Conservation (phyloP, 805 yeast genomes). For the Wickerhamiella qilinensis region DNA sequence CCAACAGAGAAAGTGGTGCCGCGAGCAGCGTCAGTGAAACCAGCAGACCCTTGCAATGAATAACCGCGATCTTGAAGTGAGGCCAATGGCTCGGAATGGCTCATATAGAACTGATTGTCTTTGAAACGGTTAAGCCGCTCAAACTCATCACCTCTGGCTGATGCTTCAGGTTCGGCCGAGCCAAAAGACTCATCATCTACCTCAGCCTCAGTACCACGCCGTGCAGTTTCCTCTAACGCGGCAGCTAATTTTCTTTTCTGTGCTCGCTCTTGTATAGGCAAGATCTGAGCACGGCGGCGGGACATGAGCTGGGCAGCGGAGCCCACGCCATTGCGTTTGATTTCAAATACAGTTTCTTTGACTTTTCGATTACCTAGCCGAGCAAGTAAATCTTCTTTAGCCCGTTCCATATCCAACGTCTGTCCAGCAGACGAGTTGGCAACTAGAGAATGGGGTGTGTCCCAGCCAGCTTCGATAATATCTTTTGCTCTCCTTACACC, state of each 20-base stretch:
- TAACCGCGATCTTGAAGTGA: constrained; percentile 71
- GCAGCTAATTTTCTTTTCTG: constrained; percentile 39
- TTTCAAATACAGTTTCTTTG: constrained; percentile 90
- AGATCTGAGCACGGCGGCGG: constrained; percentile 70
- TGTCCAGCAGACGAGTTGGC: constrained; percentile 28
- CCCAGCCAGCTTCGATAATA: constrained; percentile 50
- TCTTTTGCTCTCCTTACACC: constrained; percentile 78
- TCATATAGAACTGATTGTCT: constrained; percentile 67
- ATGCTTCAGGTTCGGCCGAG: constrained; percentile 24
- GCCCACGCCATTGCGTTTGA: constrained; percentile 34
- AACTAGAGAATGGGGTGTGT: constrained; percentile 63
- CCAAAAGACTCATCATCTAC: constrained; percentile 11
- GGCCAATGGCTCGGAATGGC: constrained; percentile 76
- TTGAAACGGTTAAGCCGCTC: constrained; percentile 36
- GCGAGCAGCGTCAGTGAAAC: constrained; percentile 74
- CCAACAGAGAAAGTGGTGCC: constrained; percentile 73
- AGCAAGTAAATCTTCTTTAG: constrained; percentile 62
- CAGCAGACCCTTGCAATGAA: constrained; percentile 28
- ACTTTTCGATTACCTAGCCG: constrained; percentile 50
- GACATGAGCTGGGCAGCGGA: constrained; percentile 70
- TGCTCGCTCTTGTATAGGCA: constrained; percentile 71
- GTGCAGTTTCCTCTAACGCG: constrained; percentile 51
- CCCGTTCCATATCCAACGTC: constrained; percentile 45
- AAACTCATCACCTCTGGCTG: constrained; percentile 28
- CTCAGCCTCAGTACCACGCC: constrained; percentile 24